These are phyloP conservation scores for Macrophomina pseudophaseolina DNA, from an alignment of 2,329 filamentous ascomycete genomes.

Conservation along the genomic window DNA sequence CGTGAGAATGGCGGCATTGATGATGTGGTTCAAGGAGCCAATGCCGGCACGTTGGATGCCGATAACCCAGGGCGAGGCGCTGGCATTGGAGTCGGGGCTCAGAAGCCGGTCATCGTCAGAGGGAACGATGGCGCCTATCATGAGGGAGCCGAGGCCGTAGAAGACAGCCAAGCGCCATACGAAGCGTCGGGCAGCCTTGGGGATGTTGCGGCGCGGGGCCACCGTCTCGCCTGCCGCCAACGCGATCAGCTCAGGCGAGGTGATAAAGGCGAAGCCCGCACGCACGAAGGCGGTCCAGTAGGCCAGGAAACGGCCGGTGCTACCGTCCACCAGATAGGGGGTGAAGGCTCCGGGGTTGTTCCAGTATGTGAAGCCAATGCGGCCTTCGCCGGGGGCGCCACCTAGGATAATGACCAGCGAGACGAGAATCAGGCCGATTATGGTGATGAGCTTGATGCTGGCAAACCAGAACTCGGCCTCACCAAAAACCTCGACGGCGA, in stretches of 20 bases:
- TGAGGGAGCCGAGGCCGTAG: conserved; percentile 53
- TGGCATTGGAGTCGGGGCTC: conserved; percentile 49
- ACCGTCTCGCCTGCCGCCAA: conserved; percentile 69
- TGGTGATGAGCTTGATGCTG: conserved; percentile 50
- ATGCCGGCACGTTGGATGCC: conserved; percentile 55
- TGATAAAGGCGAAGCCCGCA: conserved; percentile 56
- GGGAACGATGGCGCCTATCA: conserved; percentile 63
- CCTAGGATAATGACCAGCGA: conserved; percentile 32
- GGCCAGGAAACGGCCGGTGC: conserved; percentile 53
- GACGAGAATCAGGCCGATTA: conserved; percentile 52
- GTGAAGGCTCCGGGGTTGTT: conserved; percentile 57
- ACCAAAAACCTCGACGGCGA: conserved; percentile 30
- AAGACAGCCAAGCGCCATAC: conserved; percentile 73
- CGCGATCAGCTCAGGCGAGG: conserved; percentile 62
- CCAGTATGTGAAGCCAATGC: conserved; percentile 72
- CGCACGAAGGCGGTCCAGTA: conserved; percentile 64
- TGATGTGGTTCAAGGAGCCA: conserved; percentile 37
- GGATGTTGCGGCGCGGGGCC: conserved; percentile 64
- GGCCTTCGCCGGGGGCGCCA: conserved; percentile 60
- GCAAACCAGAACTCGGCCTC: conserved; percentile 56
- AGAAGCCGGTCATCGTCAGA: conserved; percentile 53
- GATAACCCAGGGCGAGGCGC: conserved; percentile 64
- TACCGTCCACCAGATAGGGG: conserved; percentile 62
- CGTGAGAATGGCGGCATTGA: conserved; percentile 36
- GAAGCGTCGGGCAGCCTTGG: conserved; percentile 76